Conservation (phyloP, 2,329 filamentous ascomycete genomes). For the Hypoxylon sp. region DNA sequence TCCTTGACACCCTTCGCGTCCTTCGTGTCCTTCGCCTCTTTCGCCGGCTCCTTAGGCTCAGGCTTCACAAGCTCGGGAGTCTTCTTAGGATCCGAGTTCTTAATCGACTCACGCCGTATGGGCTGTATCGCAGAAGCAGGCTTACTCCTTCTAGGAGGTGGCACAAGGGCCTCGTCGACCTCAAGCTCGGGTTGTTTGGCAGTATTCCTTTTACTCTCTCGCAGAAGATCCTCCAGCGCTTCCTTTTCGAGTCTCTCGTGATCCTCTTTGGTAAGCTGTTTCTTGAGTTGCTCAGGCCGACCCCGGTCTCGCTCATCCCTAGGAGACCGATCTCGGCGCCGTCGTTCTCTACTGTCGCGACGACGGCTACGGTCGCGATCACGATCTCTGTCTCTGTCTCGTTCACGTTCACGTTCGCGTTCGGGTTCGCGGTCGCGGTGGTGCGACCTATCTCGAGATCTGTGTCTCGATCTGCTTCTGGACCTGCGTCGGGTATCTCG, state of each 20-base stretch:
- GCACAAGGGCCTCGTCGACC: slow-evolving; percentile 67
- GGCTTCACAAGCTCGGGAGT: slow-evolving; percentile 49
- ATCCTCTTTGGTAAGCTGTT: slow-evolving; percentile 70
- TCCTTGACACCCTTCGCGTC: slow-evolving; percentile 42
- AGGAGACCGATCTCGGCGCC: slow-evolving; percentile 52
- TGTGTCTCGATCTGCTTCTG: slow-evolving; percentile 52
- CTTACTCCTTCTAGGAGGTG: slow-evolving; percentile 65
- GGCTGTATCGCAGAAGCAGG: slow-evolving; percentile 72
- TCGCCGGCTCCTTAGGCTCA: slow-evolving; percentile 52
- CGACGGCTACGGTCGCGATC: slow-evolving; percentile 48
- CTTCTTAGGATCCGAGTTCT: slow-evolving; percentile 59
- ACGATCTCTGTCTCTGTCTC: slow-evolving; percentile 53
- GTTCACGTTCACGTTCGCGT: slow-evolving; percentile 53
- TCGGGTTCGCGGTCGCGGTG: slow-evolving; percentile 54
- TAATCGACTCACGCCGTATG: slow-evolving; percentile 63
- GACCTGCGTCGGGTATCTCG: slow-evolving; percentile 51
- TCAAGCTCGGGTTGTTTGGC: slow-evolving; percentile 67
- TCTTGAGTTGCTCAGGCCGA: slow-evolving; percentile 62
- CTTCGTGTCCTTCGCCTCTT: slow-evolving; percentile 45
- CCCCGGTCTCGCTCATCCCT: slow-evolving; percentile 55
- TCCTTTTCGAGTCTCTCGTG: slow-evolving; percentile 69
- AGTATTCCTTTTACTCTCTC: slow-evolving; percentile 67
- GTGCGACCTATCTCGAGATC: slow-evolving; percentile 51
- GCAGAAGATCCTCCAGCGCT: slow-evolving; percentile 68
- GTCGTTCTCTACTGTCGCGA: slow-evolving; percentile 52